phyloP scores from a whole-genome alignment of 2,329 filamentous ascomycete species.

The Fusarium coicis region DNA sequence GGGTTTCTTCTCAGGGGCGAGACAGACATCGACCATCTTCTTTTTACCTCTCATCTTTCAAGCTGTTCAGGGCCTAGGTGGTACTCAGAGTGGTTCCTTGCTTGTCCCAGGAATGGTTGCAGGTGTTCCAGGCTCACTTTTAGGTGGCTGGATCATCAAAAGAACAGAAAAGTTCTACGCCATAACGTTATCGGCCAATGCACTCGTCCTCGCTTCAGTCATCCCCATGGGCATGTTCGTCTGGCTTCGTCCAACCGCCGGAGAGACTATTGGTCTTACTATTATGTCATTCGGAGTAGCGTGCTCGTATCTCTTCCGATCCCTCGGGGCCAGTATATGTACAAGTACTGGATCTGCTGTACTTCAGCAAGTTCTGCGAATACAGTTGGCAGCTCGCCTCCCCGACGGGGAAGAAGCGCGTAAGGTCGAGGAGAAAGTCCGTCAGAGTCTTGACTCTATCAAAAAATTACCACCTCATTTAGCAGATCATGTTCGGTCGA shows the following conservation, averaged over 20 bases:
- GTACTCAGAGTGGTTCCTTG: conserved; percentile 71
- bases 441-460: conserved; percentile 77
- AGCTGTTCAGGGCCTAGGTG: conserved; percentile 71
- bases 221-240: conserved; percentile 65
- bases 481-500: conserved; percentile 68
- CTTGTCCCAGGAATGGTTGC: conserved; percentile 74
- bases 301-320: conserved; percentile 84
- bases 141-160: conserved; percentile 74
- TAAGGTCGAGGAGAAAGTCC: conserved; percentile 74
- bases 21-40: conserved; percentile 68
- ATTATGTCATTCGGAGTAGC: conserved; percentile 65
- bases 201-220: conserved; percentile 63
- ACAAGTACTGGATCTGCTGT: conserved; percentile 77
- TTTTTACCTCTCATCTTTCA: conserved; percentile 85
- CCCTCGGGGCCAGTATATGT: conserved; percentile 79
- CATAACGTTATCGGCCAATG: conserved; percentile 70
- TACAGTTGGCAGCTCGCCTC: conserved; percentile 64
- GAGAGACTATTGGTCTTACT: conserved; percentile 67
- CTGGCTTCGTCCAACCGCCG: conserved; percentile 58
- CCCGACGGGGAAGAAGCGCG: conserved; percentile 67
- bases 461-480: conserved; percentile 69
- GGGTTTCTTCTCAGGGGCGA: conserved; percentile 78
- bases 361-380: conserved; percentile 74
- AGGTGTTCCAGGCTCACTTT: conserved; percentile 72
- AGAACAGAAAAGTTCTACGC: conserved; percentile 77